Base-by-base conservation (phyloP, 306 rosid species). In the Alnus glutinosa region DNA sequence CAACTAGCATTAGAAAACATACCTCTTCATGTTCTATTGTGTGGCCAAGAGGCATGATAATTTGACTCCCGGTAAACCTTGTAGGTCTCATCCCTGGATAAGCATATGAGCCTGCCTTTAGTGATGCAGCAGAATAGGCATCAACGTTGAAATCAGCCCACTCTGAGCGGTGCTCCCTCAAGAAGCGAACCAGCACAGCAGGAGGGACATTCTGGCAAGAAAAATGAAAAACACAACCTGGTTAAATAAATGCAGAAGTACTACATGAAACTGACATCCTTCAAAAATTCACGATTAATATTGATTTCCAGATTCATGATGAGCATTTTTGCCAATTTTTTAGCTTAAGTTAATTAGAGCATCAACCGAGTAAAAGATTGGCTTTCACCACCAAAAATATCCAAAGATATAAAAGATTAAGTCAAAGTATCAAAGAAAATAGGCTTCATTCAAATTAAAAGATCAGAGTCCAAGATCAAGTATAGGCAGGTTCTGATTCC, bases 91-190 rank as follows among this genome's bases (percentile, higher is more conserved):
- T 90, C 75, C 97, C 98, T 15, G 98, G 97, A 87, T 90, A 93
- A 46, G 96, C 90, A 76, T 89, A 89, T 10, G 90, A 77, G 55
- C 94, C 90, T n/a, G 97, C 86, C 85, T 90, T 96, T 55, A 93
- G 74, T 69, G 98, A 87, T 18, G 96, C 91, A 7, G 97, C 97
- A 19, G 92, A 70, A 78, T 89, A 96, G 12, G 98, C 98, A 88
- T 96, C 99, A 63, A 96, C 92, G 57, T 96, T 96, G 84, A 96
- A 96, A 91, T 96, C 98, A 57, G 99, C 99, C 99, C 98, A 96
- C 86, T 96, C 98, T 23, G 99, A 91, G 62, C 98, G 98, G 49
- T 96, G 99, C 82, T 96, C 98, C 80, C 98, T 96, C 78, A 96
- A 80, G 86, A 96, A 96, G 42, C 97, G 96, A 87, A 96, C 96